Evolutionary conservation across 345 rosid species (phyloP).

Genomic region (Populus tremula): DNA sequence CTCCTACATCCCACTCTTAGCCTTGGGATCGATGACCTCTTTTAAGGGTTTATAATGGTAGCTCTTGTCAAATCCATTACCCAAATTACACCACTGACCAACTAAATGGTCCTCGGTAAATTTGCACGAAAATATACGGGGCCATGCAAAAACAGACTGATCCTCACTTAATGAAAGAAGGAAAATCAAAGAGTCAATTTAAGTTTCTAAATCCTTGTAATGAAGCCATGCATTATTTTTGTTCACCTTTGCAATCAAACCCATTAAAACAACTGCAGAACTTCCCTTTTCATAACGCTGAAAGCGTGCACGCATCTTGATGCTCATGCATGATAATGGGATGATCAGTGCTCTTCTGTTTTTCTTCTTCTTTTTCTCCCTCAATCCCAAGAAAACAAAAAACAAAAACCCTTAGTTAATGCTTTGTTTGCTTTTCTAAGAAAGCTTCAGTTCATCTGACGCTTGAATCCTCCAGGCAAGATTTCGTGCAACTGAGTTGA

Average conservation of each 20-base stretch:
- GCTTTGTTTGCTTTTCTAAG: constrained; percentile 7
- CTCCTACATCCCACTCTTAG: no score
- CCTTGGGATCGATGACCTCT: no score
- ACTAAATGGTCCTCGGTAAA: no score
- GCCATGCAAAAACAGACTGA: not conserved
- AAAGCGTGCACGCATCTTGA: constrained; percentile 14
- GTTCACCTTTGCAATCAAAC: not conserved
- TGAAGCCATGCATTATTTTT: no score
- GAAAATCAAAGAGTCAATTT: not conserved
- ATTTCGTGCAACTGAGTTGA: not conserved
- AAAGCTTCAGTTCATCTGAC: not conserved
- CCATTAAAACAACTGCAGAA: not conserved
- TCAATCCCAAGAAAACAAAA: not conserved
- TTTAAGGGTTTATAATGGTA: no score
- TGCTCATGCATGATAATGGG: not conserved
- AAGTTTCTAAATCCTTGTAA: not conserved
- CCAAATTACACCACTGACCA: no score
- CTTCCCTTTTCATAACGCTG: not conserved
- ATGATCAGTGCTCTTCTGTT: not conserved
- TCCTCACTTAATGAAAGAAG: not conserved
- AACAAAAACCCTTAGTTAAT: not conserved
- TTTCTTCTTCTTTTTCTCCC: not conserved
- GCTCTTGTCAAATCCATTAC: no score
- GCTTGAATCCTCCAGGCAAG: not conserved
- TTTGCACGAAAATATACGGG: not conserved